Conservation (phyloP, 768 basidiomycete species). For the Gloeostereum incarnatum region DNA sequence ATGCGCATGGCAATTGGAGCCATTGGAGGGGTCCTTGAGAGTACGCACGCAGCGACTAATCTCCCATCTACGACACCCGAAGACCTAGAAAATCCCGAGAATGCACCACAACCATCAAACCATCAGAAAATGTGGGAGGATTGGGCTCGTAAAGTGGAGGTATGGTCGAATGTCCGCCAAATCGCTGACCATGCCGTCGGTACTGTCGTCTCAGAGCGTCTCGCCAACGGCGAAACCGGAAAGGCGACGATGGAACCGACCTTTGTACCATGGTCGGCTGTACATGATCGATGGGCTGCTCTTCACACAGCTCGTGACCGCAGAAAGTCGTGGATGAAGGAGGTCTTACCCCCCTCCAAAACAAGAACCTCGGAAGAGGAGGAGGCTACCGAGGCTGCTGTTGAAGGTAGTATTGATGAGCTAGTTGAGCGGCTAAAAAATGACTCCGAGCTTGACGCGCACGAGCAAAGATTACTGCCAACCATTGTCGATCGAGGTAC, state of each 20-base stretch:
- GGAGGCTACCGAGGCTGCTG: conserved; percentile 19
- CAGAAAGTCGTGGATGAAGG: conserved; percentile 55
- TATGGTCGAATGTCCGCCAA: conserved; percentile 60
- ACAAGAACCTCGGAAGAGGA: conserved; percentile 24
- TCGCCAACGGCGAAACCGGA: no score
- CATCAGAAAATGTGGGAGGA: conserved; percentile 38
- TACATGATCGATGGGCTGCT: conserved; percentile 57
- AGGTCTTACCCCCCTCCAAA: conserved; percentile 23
- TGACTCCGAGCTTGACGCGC: conserved; percentile 65
- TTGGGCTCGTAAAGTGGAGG: conserved; percentile 64
- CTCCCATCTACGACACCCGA: background rate
- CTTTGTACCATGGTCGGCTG: conserved; percentile 54
- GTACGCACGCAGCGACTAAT: conserved; percentile 1
- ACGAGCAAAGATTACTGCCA: conserved; percentile 72
- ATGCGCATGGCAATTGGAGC: conserved; percentile 79
- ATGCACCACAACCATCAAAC: background rate
- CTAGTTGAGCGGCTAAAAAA: conserved; percentile 71
- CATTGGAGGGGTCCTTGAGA: conserved; percentile 56
- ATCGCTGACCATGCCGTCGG: conserved; percentile 76
- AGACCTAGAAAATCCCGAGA: background rate
- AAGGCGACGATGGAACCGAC: conserved; percentile 41
- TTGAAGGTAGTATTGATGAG: conserved; percentile 45
- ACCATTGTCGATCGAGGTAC: conserved; percentile 82
- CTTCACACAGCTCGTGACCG: conserved; percentile 39
- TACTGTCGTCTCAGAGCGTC: conserved; percentile 33